Percentiles rank a stretch among this genome's conserved stretches.
These are phyloP conservation scores for Podaxis mareebaensis DNA, from an alignment of 768 basidiomycete genomes.

Conservation along the genomic window DNA sequence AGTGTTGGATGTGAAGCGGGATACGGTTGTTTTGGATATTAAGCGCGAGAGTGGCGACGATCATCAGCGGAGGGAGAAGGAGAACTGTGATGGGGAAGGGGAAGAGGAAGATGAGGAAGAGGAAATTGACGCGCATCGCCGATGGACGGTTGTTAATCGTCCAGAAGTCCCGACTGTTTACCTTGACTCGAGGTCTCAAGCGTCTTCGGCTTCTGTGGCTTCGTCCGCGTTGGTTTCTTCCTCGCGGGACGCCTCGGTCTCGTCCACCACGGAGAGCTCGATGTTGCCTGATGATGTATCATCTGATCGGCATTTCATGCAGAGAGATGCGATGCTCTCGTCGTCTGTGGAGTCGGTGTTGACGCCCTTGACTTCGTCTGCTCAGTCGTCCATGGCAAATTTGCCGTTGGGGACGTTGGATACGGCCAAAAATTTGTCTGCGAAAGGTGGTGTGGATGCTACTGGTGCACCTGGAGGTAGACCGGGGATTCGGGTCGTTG, in stretches of 20 bases:
- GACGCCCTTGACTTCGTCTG: conserved; percentile 51
- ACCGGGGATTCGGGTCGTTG: conserved; percentile 22
- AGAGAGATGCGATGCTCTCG: conserved; percentile 32
- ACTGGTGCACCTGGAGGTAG: conserved; percentile 7
- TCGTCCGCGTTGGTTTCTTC: conserved; percentile 23
- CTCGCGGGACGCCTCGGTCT: conserved; percentile 8
- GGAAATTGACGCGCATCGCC: conserved; percentile 17
- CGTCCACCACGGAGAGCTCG: conserved; percentile 17
- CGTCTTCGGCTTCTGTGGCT: conserved; percentile 31
- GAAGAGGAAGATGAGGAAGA: conserved; percentile 24
- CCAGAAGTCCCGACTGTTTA: conserved; percentile 38
- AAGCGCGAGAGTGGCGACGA: neutral
- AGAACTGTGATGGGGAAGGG: conserved; percentile 29
- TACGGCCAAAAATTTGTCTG: neutral
- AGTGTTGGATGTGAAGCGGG: conserved; percentile 19
- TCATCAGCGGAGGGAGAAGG: conserved; percentile 7
- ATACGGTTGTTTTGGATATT: conserved; percentile 18
- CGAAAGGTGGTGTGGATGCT: conserved; percentile 19
- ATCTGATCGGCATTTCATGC: neutral
- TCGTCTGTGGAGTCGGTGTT: conserved; percentile 63
- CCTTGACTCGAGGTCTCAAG: conserved; percentile 34
- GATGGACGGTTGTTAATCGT: conserved; percentile 22
- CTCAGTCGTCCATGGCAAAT: conserved; percentile 41
- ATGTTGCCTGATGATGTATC: conserved; percentile 10
- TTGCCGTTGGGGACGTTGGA: conserved; percentile 31